A percentile compares a stretch with the other conserved stretches of the same genome.
Conservation (phyloP, 345 rosid genomes). For the Kandelia obovata region DNA sequence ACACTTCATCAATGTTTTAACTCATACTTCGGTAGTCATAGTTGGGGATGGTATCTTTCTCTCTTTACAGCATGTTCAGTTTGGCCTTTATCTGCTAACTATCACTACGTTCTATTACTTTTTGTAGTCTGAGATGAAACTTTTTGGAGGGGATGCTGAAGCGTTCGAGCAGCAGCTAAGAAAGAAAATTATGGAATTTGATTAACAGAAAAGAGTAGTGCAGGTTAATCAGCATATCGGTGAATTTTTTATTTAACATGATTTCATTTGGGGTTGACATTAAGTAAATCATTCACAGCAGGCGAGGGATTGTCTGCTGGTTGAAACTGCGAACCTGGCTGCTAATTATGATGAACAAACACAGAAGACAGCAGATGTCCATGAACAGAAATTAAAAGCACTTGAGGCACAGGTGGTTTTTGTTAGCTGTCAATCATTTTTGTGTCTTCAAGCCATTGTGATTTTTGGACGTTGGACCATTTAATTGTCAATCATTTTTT, state of each 20-base stretch:
- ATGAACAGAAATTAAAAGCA: constrained; percentile 72
- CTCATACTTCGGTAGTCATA: not conserved
- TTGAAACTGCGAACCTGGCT: constrained; percentile 83
- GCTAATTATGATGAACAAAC: constrained; percentile 76
- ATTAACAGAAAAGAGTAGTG: constrained; percentile 80
- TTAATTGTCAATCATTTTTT: not conserved
- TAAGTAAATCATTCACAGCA: constrained; percentile 37
- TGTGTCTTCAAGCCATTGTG: no score
- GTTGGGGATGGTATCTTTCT: not conserved
- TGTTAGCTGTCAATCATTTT: no score
- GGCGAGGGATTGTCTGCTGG: constrained; percentile 79
- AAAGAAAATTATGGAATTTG: constrained; percentile 83
- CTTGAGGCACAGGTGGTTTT: constrained; percentile 72
- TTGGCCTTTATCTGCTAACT: no score
- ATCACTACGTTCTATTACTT: no score
- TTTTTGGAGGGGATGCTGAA: constrained; percentile 62
- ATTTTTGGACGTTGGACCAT: not conserved
- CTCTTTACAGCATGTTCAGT: constrained; percentile 27
- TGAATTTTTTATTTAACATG: constrained; percentile 1
- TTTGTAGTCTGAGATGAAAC: constrained; percentile 90
- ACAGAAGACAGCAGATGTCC: constrained; percentile 72
- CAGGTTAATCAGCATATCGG: constrained; percentile 49
- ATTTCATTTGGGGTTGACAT: constrained; percentile 10
- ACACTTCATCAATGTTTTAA: not conserved
- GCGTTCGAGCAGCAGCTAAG: constrained; percentile 90